A percentile compares a stretch with the other conserved stretches of the same genome.
Evolutionary conservation across 2,329 filamentous ascomycete genomes (phyloP).

Genomic region (Monosporascus ibericus): DNA sequence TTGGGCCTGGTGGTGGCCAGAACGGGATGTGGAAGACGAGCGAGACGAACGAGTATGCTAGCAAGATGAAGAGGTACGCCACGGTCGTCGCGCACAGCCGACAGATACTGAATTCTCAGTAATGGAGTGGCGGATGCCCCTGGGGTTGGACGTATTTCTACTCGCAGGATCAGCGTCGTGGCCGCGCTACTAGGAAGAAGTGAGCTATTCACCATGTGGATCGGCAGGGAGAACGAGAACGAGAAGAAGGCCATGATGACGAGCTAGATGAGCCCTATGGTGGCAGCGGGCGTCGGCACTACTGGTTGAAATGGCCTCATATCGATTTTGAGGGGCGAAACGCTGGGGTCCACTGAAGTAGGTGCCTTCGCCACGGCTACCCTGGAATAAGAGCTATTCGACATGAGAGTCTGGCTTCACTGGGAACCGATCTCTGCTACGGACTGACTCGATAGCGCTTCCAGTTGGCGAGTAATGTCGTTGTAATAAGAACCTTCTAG

Average conservation of each 20-base stretch:
- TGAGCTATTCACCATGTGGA: conserved; percentile 39
- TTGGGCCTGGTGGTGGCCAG: conserved; percentile 36
- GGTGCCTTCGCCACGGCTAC: conserved; percentile 28
- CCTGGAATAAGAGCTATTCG: too few relatives aligned
- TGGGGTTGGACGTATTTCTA: conserved; percentile 47
- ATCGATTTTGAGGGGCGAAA: conserved; percentile 35
- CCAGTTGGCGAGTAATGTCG: conserved; percentile 48
- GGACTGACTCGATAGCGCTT: conserved; percentile 39
- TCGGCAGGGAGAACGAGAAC: conserved; percentile 58
- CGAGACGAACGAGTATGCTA: conserved; percentile 58
- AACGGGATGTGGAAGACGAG: conserved; percentile 60
- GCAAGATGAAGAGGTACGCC: conserved; percentile 55
- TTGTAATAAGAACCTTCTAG: conserved; percentile 48
- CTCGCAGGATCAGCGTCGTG: not conserved
- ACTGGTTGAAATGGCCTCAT: conserved; percentile 53
- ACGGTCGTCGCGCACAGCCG: conserved; percentile 48
- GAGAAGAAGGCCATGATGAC: conserved; percentile 64
- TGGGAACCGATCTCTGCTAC: conserved; percentile 39
- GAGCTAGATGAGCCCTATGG: conserved; percentile 59
- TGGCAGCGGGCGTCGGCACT: conserved; percentile 49
- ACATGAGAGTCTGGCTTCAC: conserved; percentile 32
- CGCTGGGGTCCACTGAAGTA: conserved; percentile 25
- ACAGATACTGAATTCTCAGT: conserved; percentile 52
- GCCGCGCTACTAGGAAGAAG: not conserved
- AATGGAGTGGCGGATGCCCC: conserved; percentile 51